These are phyloP conservation scores for Suhomyces sp. DNA, from an alignment of 805 yeast genomes.

Conservation along the genomic window DNA sequence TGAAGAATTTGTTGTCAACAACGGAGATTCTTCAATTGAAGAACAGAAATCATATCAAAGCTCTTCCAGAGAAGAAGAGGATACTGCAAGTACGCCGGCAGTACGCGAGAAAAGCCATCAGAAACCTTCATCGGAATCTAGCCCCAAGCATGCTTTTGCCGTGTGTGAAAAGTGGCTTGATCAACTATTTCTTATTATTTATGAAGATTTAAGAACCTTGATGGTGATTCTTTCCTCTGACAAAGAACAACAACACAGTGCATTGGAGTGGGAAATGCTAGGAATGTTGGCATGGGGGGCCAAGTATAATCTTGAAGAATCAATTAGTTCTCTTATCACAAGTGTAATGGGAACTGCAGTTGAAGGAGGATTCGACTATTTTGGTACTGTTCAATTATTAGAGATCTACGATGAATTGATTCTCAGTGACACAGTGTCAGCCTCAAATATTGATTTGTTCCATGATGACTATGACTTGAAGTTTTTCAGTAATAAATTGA, in stretches of 20 bases:
- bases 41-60: conserved; percentile 7
- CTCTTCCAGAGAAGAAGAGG: too few species aligned
- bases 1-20: conserved; percentile 19
- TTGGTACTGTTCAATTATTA: conserved; percentile 53
- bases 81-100: too few species aligned
- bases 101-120: too few species aligned
- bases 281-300: conserved; percentile 54
- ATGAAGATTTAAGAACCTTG: conserved; percentile 51
- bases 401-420: conserved; percentile 46
- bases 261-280: conserved; percentile 72
- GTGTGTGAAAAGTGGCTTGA: conserved; percentile 80
- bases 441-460: conserved; percentile 31
- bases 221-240: conserved; percentile 25
- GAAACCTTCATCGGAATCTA: background rate
- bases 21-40: conserved; percentile 6
- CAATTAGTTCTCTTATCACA: conserved; percentile 38
- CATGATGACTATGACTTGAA: conserved; percentile 28
- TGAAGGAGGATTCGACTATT: conserved; percentile 60
- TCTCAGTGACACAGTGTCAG: conserved; percentile 30
- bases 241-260: conserved; percentile 46
- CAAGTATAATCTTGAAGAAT: conserved; percentile 38
- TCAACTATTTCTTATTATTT: conserved; percentile 64
- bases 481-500: conserved; percentile 33
- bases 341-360: conserved; percentile 51
- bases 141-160: too few species aligned